Evolutionary conservation across 2,329 filamentous ascomycete genomes (phyloP).

Genomic region (Basipetospora chlamydospora): DNA sequence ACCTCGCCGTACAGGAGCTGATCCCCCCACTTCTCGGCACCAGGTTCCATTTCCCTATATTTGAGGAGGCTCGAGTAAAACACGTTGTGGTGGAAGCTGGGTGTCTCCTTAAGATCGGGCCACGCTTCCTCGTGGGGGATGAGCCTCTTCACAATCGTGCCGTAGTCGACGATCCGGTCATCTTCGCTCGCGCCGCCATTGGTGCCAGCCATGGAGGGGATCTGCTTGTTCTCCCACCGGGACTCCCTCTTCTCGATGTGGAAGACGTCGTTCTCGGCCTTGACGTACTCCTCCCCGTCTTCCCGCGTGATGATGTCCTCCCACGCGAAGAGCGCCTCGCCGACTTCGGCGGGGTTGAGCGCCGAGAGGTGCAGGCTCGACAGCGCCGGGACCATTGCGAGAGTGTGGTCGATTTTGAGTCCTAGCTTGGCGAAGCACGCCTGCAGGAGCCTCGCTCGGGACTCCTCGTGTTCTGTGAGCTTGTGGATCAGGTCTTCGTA

Average conservation of each 20-base stretch:
- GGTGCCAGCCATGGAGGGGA: conserved; percentile 13
- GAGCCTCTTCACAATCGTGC: conserved; percentile 56
- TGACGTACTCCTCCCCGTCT: conserved; percentile 56
- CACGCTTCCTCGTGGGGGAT: conserved; percentile 54
- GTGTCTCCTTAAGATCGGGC: conserved; percentile 60
- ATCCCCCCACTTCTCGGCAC: conserved; percentile 57
- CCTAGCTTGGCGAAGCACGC: conserved; percentile 69
- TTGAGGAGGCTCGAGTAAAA: conserved; percentile 59
- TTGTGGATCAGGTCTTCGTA: conserved; percentile 57
- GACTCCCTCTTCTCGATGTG: conserved; percentile 54
- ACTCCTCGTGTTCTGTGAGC: conserved; percentile 53
- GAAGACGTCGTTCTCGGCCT: conserved; percentile 72
- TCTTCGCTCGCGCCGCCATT: conserved; percentile 14
- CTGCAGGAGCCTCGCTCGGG: conserved; percentile 61
- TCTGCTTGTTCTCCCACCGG: conserved; percentile 34
- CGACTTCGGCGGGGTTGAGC: conserved; percentile 46
- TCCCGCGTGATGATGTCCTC: conserved; percentile 53
- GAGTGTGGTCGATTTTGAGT: conserved; percentile 59
- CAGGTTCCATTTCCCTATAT: conserved; percentile 44
- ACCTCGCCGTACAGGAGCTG: conserved; percentile 79
- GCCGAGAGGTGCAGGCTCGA: conserved; percentile 75
- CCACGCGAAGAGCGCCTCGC: conserved; percentile 51
- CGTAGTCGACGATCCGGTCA: conserved; percentile 60
- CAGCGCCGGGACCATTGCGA: conserved; percentile 58
- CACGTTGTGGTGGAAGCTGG: conserved; percentile 70